Conservation (phyloP, 108 stramenopile species). For the Discostella pseudostelligera region DNA sequence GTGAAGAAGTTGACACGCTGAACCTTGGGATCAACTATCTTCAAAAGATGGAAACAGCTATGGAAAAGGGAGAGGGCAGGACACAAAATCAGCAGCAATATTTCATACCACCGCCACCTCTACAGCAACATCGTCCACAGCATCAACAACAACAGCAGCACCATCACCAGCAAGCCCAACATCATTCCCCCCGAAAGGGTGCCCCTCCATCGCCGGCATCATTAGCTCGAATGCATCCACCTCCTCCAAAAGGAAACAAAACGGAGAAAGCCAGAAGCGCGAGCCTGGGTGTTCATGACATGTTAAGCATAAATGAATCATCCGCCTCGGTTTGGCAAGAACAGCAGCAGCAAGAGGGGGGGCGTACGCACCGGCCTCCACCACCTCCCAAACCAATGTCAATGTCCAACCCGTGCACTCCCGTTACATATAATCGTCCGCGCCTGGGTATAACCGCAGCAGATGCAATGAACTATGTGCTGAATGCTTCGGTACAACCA, state of each 20-base stretch:
- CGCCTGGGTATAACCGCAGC: slow-evolving; percentile 36
- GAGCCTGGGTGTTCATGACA: neutral
- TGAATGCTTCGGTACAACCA: slow-evolving; percentile 20
- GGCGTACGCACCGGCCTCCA: slow-evolving; percentile 11
- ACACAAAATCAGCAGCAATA: neutral
- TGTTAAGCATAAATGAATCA: neutral
- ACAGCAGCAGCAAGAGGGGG: slow-evolving; percentile 8
- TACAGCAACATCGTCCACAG: neutral
- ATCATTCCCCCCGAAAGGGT: slow-evolving; percentile 4
- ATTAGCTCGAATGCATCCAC: slow-evolving; percentile 1
- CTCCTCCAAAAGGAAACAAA: neutral
- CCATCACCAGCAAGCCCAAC: neutral
- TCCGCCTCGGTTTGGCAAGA: neutral
- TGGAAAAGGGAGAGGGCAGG: slow-evolving; percentile 9
- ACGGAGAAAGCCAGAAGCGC: slow-evolving; percentile 6
- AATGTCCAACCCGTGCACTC: slow-evolving; percentile 14
- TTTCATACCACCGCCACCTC: slow-evolving; percentile 2
- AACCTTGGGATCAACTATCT: slow-evolving; percentile 29
- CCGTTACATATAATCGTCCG: slow-evolving; percentile 12
- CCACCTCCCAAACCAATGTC: slow-evolving; percentile 8
- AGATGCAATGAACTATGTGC: slow-evolving; percentile 36
- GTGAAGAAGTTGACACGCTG: slow-evolving; percentile 21
- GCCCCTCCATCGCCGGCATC: slow-evolving; percentile 15
- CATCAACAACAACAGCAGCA: neutral
- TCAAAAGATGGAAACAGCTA: slow-evolving; percentile 2